Conservation (phyloP, 2,329 filamentous ascomycete genomes). For the Purpureocillium lavendulum region DNA sequence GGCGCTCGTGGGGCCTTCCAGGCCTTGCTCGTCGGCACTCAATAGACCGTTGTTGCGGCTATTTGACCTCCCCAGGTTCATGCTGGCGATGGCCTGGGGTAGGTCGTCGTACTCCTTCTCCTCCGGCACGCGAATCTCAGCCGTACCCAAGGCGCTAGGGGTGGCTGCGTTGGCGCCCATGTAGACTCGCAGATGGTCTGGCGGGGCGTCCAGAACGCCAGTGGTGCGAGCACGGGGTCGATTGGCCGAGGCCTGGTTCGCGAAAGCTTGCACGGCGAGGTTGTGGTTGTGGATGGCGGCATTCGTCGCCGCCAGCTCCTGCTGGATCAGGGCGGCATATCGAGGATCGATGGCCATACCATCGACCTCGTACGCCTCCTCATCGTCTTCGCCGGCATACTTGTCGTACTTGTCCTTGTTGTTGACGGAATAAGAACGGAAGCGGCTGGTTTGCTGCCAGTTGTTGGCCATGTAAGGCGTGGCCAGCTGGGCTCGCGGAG, state of each 20-base stretch:
- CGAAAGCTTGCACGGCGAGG: constrained; percentile 85
- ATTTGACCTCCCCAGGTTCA: constrained; percentile 62
- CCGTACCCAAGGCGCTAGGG: constrained; percentile 65
- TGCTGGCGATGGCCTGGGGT: constrained; percentile 71
- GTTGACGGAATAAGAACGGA: constrained; percentile 97
- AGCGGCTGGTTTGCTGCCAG: constrained; percentile 73
- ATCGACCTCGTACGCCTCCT: constrained; percentile 61
- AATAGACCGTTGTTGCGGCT: constrained; percentile 61
- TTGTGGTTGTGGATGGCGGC: constrained; percentile 83
- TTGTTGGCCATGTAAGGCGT: constrained; percentile 69
- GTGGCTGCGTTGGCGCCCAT: constrained; percentile 62
- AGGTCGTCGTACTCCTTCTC: constrained; percentile 74
- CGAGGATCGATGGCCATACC: constrained; percentile 43
- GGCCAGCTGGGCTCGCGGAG: constrained; percentile 63
- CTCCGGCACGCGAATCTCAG: constrained; percentile 67
- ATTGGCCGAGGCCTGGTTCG: constrained; percentile 70
- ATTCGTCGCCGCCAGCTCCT: constrained; percentile 55
- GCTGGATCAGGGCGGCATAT: constrained; percentile 53
- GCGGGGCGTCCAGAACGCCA: constrained; percentile 76
- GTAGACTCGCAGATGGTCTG: constrained; percentile 60
- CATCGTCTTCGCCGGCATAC: constrained; percentile 48
- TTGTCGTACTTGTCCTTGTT: constrained; percentile 81
- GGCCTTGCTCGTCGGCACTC: constrained; percentile 64
- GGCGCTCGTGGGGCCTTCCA: constrained; percentile 86
- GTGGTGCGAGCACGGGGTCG: constrained; percentile 86